Conservation (phyloP, 1,284 basidiomycete species). For the Pholiota adiposa region DNA sequence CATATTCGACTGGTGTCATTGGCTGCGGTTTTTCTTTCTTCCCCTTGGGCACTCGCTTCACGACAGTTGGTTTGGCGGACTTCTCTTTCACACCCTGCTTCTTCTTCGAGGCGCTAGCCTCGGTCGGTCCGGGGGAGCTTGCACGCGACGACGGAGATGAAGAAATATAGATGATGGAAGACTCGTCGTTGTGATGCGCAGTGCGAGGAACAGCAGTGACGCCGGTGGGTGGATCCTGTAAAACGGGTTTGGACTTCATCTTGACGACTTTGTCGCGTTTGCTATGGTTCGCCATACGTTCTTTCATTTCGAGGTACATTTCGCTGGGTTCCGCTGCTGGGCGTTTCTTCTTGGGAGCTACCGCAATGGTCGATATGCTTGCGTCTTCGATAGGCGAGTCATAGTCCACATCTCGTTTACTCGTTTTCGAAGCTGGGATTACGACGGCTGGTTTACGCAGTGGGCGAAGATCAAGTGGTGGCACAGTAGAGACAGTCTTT, state of each 20-base stretch:
- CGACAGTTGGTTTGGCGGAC: conserved; percentile 9
- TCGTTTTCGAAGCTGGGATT: conserved; percentile 6
- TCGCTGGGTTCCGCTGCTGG: conserved; percentile 27
- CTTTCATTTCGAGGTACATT: conserved; percentile 34
- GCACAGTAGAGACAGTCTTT: background rate
- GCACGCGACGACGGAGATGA: conserved; percentile 36
- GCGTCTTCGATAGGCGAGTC: conserved; percentile 39
- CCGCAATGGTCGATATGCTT: conserved; percentile 21
- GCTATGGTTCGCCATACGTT: conserved; percentile 35
- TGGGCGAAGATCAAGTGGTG: conserved; percentile 21
- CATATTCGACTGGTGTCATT: conserved; percentile 35
- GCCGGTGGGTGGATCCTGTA: conserved; percentile 8
- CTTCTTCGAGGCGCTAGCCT: conserved; percentile 18
- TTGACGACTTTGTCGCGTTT: conserved; percentile 34
- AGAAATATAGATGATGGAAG: conserved; percentile 34
- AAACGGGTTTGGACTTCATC: conserved; percentile 19
- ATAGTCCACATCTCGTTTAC: background rate
- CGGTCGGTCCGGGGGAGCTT: conserved; percentile 19
- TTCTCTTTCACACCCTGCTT: conserved; percentile 8
- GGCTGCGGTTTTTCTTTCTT: conserved; percentile 30
- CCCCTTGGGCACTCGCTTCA: conserved; percentile 18
- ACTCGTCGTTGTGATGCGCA: conserved; percentile 26
- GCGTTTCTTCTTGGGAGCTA: conserved; percentile 9
- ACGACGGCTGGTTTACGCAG: conserved; percentile 3
- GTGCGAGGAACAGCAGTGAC: conserved; percentile 6